A percentile compares a stretch with the other conserved stretches of the same genome.
Evolutionary conservation across 495 filamentous ascomycete genomes (phyloP).

Genomic region (Cryomyces minteri): DNA sequence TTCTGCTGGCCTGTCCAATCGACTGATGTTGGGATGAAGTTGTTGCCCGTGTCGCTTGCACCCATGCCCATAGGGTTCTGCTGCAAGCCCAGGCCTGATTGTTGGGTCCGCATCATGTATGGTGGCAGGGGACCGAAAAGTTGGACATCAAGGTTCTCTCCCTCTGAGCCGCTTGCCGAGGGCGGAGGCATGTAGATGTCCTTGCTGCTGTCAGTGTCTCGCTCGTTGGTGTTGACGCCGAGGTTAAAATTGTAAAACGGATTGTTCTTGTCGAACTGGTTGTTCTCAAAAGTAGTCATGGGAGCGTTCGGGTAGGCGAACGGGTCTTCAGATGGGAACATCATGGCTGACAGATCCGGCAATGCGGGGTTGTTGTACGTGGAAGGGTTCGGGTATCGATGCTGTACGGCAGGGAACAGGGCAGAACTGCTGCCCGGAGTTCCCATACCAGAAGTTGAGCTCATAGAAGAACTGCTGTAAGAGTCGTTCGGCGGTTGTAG

Average conservation of each 20-base stretch:
- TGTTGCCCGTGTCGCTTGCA: not conserved
- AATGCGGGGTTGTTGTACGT: constrained; percentile 23
- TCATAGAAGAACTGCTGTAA: not conserved
- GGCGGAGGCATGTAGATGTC: constrained; percentile 1
- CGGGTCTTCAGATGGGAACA: constrained; percentile 83
- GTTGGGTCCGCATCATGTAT: constrained; percentile 27
- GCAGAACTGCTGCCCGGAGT: too few species aligned
- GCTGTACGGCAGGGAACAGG: not conserved
- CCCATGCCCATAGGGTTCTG: too few species aligned
- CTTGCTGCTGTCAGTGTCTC: not conserved
- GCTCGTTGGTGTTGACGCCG: not conserved
- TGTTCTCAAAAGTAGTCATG: constrained; percentile 43
- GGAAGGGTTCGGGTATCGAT: too few species aligned
- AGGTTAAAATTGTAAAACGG: not conserved
- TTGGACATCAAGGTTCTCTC: constrained; percentile 33
- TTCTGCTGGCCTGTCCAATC: not conserved
- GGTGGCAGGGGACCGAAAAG: constrained; percentile 34
- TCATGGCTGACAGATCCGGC: constrained; percentile 65
- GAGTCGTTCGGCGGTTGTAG: not conserved
- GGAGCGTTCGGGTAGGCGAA: constrained; percentile 83
- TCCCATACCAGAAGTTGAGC: too few species aligned
- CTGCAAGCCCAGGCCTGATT: not conserved
- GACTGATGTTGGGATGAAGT: not conserved
- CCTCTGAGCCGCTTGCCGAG: not conserved
- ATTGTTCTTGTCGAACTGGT: constrained; percentile 16